A percentile compares a stretch with the other conserved stretches of the same genome.
Conservation (phyloP, 2,329 filamentous ascomycete genomes). For the Berkeleyomyces rouxiae region DNA sequence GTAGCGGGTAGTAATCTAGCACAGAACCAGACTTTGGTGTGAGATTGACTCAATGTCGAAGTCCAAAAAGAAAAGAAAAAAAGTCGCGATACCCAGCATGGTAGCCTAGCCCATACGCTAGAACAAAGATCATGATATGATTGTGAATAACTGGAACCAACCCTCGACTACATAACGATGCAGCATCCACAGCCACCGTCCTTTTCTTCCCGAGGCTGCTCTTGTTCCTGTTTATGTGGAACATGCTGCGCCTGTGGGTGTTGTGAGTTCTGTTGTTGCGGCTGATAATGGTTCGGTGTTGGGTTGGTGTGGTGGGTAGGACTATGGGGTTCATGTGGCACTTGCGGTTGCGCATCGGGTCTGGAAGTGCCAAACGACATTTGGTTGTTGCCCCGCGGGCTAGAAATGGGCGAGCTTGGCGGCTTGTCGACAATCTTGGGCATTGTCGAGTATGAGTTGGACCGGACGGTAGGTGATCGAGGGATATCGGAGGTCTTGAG, state of each 20-base stretch:
- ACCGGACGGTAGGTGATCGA: slow-evolving; percentile 27
- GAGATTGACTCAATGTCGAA: too few relatives aligned
- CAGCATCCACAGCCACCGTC: slow-evolving; percentile 34
- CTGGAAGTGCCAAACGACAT: slow-evolving; percentile 3
- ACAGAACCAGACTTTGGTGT: background rate
- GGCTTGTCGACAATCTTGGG: slow-evolving; percentile 35
- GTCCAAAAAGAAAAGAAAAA: too few relatives aligned
- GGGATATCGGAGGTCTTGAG: slow-evolving; percentile 28
- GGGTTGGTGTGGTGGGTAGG: background rate
- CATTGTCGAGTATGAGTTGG: slow-evolving; percentile 42
- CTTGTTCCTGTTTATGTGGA: slow-evolving; percentile 13
- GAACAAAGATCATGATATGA: too few relatives aligned
- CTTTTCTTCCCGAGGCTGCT: slow-evolving; percentile 20
- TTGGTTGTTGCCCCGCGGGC: slow-evolving; percentile 17
- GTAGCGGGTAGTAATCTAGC: background rate
- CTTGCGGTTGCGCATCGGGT: slow-evolving; percentile 1
- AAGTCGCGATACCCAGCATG: too few relatives aligned
- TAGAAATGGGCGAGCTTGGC: slow-evolving; percentile 20
- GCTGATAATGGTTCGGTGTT: background rate
- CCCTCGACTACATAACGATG: slow-evolving; percentile 28
- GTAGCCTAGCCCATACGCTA: too few relatives aligned
- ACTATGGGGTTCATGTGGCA: slow-evolving; percentile 16
- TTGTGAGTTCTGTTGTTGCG: background rate
- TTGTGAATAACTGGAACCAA: too few relatives aligned
- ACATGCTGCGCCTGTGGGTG: background rate